These are phyloP conservation scores for Incumbomyces lentus DNA, from an alignment of 2,329 filamentous ascomycete genomes.

Conservation along the genomic window DNA sequence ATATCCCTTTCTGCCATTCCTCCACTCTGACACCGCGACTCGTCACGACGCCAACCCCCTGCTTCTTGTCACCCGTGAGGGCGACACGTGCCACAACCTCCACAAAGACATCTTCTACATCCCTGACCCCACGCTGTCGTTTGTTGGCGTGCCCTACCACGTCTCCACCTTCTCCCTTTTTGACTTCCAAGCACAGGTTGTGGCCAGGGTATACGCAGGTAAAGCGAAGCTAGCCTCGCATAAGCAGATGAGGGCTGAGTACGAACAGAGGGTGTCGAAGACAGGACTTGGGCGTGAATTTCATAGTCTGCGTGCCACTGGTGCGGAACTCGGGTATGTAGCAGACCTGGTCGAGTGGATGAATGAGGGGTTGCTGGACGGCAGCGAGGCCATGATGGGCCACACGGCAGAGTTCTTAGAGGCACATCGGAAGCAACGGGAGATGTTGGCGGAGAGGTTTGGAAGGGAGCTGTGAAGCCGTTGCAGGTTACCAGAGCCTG, in stretches of 20 bases:
- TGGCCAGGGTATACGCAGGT: conserved; percentile 48
- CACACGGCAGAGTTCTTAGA: conserved; percentile 3
- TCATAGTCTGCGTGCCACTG: conserved; percentile 27
- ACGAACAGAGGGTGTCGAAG: conserved; percentile 18
- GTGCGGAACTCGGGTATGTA: conserved; percentile 28
- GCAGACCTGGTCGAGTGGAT: conserved; percentile 27
- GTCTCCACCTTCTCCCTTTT: conserved; percentile 59
- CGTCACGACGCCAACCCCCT: conserved; percentile 41
- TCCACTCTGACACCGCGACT: conserved; percentile 36
- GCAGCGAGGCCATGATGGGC: conserved; percentile 1
- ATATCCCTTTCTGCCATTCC: conserved; percentile 51
- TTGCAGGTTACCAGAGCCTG: too few species aligned
- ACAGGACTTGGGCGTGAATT: conserved; percentile 28
- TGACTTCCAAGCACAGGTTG: conserved; percentile 56
- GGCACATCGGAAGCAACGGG: conserved; percentile 1
- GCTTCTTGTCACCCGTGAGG: conserved; percentile 50
- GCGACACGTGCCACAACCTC: conserved; percentile 54
- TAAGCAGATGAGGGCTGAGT: conserved; percentile 29
- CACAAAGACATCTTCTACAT: conserved; percentile 66
- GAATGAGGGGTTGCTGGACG: conserved; percentile 18
- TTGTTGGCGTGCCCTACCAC: conserved; percentile 56
- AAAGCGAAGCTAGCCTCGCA: conserved; percentile 37
- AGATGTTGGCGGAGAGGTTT: not conserved
- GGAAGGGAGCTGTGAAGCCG: not conserved
- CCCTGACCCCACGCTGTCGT: conserved; percentile 51